Conservation (phyloP, 139 green algal genomes). For the Picochlorum costavermella region DNA sequence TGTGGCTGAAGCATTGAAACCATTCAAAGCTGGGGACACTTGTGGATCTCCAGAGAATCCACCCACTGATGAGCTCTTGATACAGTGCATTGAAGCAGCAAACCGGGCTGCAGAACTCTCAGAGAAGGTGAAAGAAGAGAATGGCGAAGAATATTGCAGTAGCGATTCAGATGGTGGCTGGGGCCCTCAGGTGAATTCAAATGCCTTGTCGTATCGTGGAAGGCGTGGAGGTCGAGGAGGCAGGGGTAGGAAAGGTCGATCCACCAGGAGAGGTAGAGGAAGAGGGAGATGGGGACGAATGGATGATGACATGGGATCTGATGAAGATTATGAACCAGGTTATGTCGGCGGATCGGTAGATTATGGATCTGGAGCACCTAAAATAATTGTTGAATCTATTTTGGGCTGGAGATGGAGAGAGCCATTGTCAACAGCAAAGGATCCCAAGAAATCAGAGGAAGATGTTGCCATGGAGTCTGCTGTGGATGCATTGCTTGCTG, state of each 20-base stretch:
- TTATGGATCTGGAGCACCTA: constrained; percentile 13
- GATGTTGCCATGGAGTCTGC: constrained; percentile 35
- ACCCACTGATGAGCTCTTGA: constrained; percentile 25
- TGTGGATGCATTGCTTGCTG: constrained; percentile 50
- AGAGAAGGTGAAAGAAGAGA: constrained; percentile 5
- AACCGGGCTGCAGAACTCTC: constrained; percentile 28
- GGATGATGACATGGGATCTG: constrained; percentile 39
- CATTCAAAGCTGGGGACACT: constrained; percentile 51
- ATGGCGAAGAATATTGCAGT: constrained; percentile 15
- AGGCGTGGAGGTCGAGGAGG: constrained; percentile 12
- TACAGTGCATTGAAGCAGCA: constrained; percentile 44
- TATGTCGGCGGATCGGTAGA: not conserved
- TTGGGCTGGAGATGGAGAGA: constrained; percentile 55
- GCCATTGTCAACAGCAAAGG: not conserved
- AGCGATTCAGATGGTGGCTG: constrained; percentile 69
- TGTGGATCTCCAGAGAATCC: constrained; percentile 9
- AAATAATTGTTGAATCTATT: constrained; percentile 55
- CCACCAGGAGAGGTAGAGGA: constrained; percentile 10
- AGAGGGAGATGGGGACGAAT: constrained; percentile 23
- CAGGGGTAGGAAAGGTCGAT: constrained; percentile 2
- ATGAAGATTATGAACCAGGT: constrained; percentile 36
- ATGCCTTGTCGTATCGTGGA: constrained; percentile 3
- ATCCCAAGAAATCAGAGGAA: not conserved
- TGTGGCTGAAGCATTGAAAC: constrained; percentile 58
- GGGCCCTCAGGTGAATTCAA: constrained; percentile 8